Evolutionary conservation across 495 filamentous ascomycete species (phyloP), one percentile per base, ranked within the genome.

Genomic region (Tirmania nivea): DNA sequence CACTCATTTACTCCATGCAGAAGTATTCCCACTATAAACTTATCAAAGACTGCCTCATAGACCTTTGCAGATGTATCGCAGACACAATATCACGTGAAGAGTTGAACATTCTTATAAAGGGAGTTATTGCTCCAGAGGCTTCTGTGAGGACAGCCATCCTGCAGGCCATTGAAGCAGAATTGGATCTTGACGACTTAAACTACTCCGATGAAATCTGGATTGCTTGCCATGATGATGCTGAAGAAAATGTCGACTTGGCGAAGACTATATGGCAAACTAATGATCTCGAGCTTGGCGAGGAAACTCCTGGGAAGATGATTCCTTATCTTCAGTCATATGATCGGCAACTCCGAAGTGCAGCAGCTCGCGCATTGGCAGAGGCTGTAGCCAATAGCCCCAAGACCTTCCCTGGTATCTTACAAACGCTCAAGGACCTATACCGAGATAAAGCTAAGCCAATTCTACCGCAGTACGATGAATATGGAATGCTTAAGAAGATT

Each of bases 171-270:
- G 81, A 85, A 57, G 77, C 84, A 20, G 86, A 95, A 61, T 78
- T 96, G 39, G 89, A 96, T 60, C 72, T 97, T 71, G 87, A 78
- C 50, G 84, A 94, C 51, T 70, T 83, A 25, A 75, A 79, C 34
- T 89, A 86, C 62, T 88, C 79, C 9, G 83, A 86, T 55, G 85
- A 96, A 59, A 82, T 96, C 11, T 96, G 89, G 89, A 72, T 97
- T 20, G 80, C 79, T 52, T 89, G 77, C 65, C 87, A 96, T 61
- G 90, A 97, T 55, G 84, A 90, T 54, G 76, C 83, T 0, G 78
- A 86, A 11, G 90, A 95, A 61, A 95, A 96, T 59, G 74, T 71
- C 7, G 85, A 93, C 37, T 70, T 94, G 34, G 89, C 81, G 1
- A 75, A 74, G 31, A 77, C 83, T 0, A 95, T 96, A 36, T 96